Percentiles rank a stretch among this genome's conserved stretches.
These are phyloP conservation scores for Mortierella sp. DNA, from an alignment of 371 early-diverging fungal genomes.

Conservation along the genomic window DNA sequence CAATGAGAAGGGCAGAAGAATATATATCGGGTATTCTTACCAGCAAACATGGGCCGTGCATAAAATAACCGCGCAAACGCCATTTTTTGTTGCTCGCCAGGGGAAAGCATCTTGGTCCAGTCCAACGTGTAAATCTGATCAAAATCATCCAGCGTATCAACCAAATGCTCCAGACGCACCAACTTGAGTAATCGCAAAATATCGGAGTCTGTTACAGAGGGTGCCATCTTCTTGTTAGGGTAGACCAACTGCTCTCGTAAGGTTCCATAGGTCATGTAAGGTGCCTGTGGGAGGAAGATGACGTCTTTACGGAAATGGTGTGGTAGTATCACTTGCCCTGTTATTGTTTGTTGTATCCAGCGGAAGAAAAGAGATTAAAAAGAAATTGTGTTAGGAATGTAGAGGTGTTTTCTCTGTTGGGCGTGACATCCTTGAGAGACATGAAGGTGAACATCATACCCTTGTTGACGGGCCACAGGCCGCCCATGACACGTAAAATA, in stretches of 20 bases:
- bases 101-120: conserved; percentile 81
- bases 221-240: conserved; percentile 58
- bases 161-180: conserved; percentile 70
- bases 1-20: not conserved
- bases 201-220: conserved; percentile 68
- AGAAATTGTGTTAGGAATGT: not conserved
- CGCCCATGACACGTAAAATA: conserved; percentile 77
- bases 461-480: conserved; percentile 75
- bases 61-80: conserved; percentile 80
- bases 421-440: too few species aligned
- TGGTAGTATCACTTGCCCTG: conserved; percentile 54
- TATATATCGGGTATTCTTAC: conserved; percentile 47
- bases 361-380: not conserved
- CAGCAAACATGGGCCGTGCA: conserved; percentile 77
- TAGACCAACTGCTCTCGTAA: conserved; percentile 81
- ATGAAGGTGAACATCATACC: conserved; percentile 52
- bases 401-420: not conserved
- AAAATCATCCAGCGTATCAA: conserved; percentile 62
- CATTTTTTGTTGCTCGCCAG: conserved; percentile 84
- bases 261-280: conserved; percentile 79
- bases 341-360: not conserved
- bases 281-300: conserved; percentile 77
- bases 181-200: conserved; percentile 60
- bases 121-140: conserved; percentile 68
- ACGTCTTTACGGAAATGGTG: conserved; percentile 60